Conservation (phyloP, 768 basidiomycete genomes). For the Rhizopogon vinicolor region DNA sequence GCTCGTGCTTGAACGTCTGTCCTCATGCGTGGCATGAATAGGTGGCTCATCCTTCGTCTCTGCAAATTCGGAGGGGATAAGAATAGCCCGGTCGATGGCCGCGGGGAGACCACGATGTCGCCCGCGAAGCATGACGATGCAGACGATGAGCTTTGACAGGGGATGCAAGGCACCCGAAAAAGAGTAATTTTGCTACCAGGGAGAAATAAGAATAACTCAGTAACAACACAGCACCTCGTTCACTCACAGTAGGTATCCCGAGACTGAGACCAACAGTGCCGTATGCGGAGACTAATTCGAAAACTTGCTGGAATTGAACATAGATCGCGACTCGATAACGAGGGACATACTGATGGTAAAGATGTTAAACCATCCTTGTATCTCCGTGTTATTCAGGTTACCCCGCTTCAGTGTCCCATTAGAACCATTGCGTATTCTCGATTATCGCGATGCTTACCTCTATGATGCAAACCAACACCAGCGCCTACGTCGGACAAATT, state of each 20-base stretch:
- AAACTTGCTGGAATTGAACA: constrained; percentile 42
- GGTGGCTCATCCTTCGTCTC: constrained; percentile 16
- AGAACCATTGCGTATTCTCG: not conserved
- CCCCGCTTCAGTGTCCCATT: constrained; percentile 39
- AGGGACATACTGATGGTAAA: constrained; percentile 63
- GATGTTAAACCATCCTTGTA: constrained; percentile 74
- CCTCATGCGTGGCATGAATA: constrained; percentile 6
- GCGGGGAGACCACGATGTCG: constrained; percentile 86
- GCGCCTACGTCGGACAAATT: constrained; percentile 37
- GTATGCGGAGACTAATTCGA: constrained; percentile 86
- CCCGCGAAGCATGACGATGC: constrained; percentile 89
- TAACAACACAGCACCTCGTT: not conserved
- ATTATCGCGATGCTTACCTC: constrained; percentile 50
- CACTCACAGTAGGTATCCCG: constrained; percentile 73
- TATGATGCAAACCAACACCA: constrained; percentile 90
- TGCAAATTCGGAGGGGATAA: constrained; percentile 67
- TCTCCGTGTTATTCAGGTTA: constrained; percentile 49
- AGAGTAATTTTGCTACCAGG: constrained; percentile 67
- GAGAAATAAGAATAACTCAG: not conserved
- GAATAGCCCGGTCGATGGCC: constrained; percentile 83
- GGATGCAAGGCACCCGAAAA: constrained; percentile 74
- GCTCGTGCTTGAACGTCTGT: constrained; percentile 5
- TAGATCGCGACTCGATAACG: not conserved
- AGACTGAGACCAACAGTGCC: constrained; percentile 88
- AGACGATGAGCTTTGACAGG: constrained; percentile 84